phyloP scores from a whole-genome alignment of 1,284 basidiomycete species.

The Pulveroboletus sp. region DNA sequence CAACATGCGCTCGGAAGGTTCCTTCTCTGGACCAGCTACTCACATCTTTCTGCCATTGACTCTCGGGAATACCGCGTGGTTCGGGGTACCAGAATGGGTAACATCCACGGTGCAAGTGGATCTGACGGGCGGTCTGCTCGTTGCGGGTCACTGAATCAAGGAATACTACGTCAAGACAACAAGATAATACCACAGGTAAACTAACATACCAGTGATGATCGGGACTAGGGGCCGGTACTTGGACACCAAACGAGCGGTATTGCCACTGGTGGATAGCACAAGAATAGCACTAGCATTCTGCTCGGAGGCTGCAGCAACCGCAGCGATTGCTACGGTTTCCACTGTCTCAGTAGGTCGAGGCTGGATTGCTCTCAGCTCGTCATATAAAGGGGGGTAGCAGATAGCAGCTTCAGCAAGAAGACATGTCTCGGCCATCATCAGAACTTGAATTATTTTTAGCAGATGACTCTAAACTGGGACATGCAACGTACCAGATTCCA shows the following conservation, averaged over 20 bases:
- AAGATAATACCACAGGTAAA: background rate
- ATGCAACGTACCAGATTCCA: constrained; percentile 76
- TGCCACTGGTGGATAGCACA: constrained; percentile 95
- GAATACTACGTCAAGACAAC: constrained; percentile 4
- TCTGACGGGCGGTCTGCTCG: constrained; percentile 93
- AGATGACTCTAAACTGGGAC: background rate
- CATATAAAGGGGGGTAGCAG: constrained; percentile 90
- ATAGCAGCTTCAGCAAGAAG: constrained; percentile 92
- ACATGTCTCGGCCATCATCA: constrained; percentile 99
- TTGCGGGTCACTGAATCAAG: constrained; percentile 82
- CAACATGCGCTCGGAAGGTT: background rate
- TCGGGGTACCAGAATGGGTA: constrained; percentile 98
- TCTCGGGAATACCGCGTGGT: constrained; percentile 81
- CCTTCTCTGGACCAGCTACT: constrained; percentile 30
- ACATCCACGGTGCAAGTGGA: constrained; percentile 95
- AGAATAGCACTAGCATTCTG: constrained; percentile 93
- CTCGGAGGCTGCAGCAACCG: constrained; percentile 92
- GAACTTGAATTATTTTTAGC: constrained; percentile 52
- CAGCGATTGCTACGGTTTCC: constrained; percentile 92
- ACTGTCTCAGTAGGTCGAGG: constrained; percentile 87
- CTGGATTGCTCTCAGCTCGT: constrained; percentile 81
- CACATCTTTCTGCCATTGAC: constrained; percentile 98
- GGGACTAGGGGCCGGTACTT: constrained; percentile 96
- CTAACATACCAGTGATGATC: constrained; percentile 81
- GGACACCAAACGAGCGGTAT: constrained; percentile 94